Evolutionary conservation across 2,329 filamentous ascomycete species (phyloP).

Genomic region (Calonectria montana): DNA sequence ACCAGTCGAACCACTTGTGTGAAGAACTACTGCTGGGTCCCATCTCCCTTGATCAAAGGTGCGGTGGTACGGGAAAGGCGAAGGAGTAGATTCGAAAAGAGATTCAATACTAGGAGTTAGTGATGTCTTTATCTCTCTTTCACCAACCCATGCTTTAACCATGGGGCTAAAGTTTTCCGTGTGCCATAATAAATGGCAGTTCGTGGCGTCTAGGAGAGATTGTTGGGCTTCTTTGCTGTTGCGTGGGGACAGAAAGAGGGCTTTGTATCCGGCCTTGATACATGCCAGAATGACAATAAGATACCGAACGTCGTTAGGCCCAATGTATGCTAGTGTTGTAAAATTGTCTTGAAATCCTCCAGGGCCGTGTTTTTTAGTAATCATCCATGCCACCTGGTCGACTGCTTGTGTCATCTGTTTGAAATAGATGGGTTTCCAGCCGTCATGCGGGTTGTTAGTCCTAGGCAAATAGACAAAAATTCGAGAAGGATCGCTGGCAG

Average conservation of each 20-base stretch:
- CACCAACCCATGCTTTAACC: not conserved
- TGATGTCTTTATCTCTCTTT: conserved; percentile 28
- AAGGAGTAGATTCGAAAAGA: too few relatives aligned
- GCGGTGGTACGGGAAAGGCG: conserved; percentile 47
- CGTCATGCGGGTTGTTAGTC: not conserved
- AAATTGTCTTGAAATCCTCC: not conserved
- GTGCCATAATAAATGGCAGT: conserved; percentile 34
- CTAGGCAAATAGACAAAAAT: not conserved
- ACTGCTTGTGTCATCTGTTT: not conserved
- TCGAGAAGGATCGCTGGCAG: not conserved
- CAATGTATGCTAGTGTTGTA: conserved; percentile 47
- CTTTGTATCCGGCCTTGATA: conserved; percentile 56
- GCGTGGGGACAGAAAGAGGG: conserved; percentile 46
- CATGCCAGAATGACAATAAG: conserved; percentile 51
- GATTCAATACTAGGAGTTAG: conserved; percentile 35
- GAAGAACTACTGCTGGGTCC: conserved; percentile 46
- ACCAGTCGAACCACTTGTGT: conserved; percentile 52
- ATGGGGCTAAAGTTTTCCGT: not conserved
- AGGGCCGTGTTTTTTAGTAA: not conserved
- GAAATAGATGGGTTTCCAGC: conserved; percentile 7
- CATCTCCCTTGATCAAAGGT: conserved; percentile 42
- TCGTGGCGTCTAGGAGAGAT: conserved; percentile 38
- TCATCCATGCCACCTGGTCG: not conserved
- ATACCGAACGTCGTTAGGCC: conserved; percentile 52
- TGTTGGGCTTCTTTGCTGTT: conserved; percentile 46